phyloP scores from a whole-genome alignment of 345 rosid species.

The Garcia nutans region DNA sequence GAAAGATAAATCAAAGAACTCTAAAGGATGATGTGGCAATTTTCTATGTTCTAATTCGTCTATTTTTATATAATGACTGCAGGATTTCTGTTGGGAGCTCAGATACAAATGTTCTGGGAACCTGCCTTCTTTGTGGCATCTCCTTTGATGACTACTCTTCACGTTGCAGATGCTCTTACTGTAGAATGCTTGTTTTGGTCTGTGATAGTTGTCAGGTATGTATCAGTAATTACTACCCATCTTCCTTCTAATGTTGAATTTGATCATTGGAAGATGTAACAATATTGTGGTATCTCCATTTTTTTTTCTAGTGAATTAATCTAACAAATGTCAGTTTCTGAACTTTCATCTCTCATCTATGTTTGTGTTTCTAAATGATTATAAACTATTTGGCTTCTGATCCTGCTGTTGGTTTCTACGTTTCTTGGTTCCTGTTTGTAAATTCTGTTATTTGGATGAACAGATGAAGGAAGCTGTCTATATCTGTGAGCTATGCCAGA shows the following conservation, averaged over 20 bases:
- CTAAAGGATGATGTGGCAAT: neutral
- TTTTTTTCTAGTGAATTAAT: neutral
- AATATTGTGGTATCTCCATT: neutral
- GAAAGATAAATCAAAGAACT: neutral
- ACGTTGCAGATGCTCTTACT: constrained; percentile 70
- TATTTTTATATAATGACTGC: constrained; percentile 23
- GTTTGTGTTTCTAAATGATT: neutral
- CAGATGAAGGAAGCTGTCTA: constrained; percentile 59
- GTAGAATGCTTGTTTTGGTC: constrained; percentile 93
- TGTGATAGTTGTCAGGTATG: constrained; percentile 73
- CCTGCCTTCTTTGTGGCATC: constrained; percentile 70
- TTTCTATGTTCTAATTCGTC: neutral
- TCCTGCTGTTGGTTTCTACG: neutral
- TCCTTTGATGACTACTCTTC: constrained; percentile 80
- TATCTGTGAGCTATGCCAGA: constrained; percentile 81
- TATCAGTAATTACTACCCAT: neutral
- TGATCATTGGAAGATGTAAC: neutral
- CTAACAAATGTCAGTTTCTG: neutral
- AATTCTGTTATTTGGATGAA: constrained; percentile 18
- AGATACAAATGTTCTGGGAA: constrained; percentile 50
- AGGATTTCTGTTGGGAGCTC: constrained; percentile 94
- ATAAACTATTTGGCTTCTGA: neutral
- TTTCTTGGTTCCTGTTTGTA: constrained; percentile 19
- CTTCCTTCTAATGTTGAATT: neutral
- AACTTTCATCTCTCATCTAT: neutral